A percentile compares a stretch with the other conserved stretches of the same genome.
Evolutionary conservation across 495 filamentous ascomycete genomes (phyloP).

Genomic region (Clohesyomyces aquaticus): DNA sequence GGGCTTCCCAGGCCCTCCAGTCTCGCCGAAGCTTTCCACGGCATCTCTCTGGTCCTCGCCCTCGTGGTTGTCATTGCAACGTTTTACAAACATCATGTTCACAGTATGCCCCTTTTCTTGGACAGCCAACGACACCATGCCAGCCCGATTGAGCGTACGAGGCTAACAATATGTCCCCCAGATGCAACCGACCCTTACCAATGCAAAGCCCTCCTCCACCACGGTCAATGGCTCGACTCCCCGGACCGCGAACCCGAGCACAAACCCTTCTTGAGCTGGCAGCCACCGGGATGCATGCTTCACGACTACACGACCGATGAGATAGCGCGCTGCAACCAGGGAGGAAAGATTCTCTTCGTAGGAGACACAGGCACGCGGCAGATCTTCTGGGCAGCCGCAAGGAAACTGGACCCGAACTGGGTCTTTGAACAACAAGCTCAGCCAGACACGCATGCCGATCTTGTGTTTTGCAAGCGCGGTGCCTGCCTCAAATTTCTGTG

Average conservation of each 20-base stretch:
- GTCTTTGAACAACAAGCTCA: constrained; percentile 43
- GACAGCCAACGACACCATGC: not conserved
- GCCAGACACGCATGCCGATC: constrained; percentile 52
- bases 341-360: constrained; percentile 57
- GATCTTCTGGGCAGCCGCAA: constrained; percentile 61
- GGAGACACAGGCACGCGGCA: constrained; percentile 64
- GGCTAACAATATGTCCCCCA: constrained; percentile 28
- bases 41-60: not conserved
- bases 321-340: constrained; percentile 52
- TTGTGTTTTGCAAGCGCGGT: constrained; percentile 49
- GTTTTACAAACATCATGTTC: constrained; percentile 5
- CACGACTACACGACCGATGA: constrained; percentile 56
- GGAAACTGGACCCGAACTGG: constrained; percentile 52
- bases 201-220: constrained; percentile 57
- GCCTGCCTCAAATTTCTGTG: constrained; percentile 59
- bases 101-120: not conserved
- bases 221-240: constrained; percentile 59
- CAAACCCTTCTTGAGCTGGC: constrained; percentile 54
- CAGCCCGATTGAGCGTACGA: too few species aligned
- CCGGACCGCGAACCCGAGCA: constrained; percentile 14
- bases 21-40: not conserved
- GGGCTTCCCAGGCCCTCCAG: not conserved
- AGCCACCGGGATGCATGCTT: constrained; percentile 63
- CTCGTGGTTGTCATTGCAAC: not conserved
- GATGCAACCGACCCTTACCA: constrained; percentile 58